Base-by-base conservation (phyloP, 2,329 filamentous ascomycete species). In the Fusarium mexicanum region DNA sequence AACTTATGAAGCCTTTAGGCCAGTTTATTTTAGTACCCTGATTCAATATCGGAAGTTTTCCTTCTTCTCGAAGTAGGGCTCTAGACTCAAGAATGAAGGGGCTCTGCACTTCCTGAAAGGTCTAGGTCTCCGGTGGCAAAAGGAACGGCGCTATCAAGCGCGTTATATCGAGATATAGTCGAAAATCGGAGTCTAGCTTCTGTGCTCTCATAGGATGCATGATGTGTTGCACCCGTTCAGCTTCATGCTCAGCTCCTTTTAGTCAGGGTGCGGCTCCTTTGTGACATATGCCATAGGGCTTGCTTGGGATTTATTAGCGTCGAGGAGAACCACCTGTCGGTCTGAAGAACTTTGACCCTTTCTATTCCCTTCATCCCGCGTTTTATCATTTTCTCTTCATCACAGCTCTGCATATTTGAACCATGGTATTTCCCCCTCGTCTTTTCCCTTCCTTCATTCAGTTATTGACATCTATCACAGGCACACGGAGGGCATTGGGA, bases 401-500 rank as follows among this genome's bases (percentile, higher is more conserved):
- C 24, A 62, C 18, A 46, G 20, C 51, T 63, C 31, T 47, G 43
- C 51, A 53, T 76, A 76, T 63, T 65, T 75, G 64, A 76, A 71
- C 33, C 67, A 77, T 77, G 74, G 76, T 76, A 38, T n/a, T 67
- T 61, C 38, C 51, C 31, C 43, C 41, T 44, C 46, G 6, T 64
- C 6, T 17, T 13, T n/a, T 22, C 18, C 3, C 20, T 26, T 38
- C 6, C 47, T 33, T 48, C 40, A 29, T 22, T 35, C 46, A 33
- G 33, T 43, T 61, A 22, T 68, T 74, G 20, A 61, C 24, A 47
- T 20, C 43, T 38, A 10, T 22, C 4, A 38, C 50, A 78, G 76
- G 64, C 71, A 63, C 76, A 78, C 74, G 76, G 76, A 66, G 76
- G 76, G 1, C 57, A 70, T 37, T 78, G 68, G 54, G 76, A 78